Evolutionary conservation across 768 basidiomycete genomes (phyloP).

Genomic region (Omphalotus guepiniiformis): DNA sequence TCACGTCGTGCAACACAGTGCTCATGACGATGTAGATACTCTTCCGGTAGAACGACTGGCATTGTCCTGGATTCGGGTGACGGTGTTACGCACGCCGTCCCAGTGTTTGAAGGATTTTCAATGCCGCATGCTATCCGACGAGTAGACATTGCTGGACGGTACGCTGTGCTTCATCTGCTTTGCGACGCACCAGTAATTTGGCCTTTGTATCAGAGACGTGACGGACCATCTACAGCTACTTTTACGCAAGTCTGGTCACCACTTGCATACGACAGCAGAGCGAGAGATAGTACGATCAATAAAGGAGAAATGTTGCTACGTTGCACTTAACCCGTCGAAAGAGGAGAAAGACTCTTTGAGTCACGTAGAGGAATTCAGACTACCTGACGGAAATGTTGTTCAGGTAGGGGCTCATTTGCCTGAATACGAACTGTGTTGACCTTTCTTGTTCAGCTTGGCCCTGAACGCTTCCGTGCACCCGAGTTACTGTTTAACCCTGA

Average conservation of each 20-base stretch:
- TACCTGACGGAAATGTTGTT: conserved; percentile 94
- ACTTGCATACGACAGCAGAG: conserved; percentile 95
- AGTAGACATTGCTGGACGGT: conserved; percentile 96
- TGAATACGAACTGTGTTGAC: not conserved
- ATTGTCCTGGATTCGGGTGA: conserved; percentile 99
- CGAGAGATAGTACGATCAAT: conserved; percentile 95
- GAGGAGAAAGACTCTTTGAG: conserved; percentile 89
- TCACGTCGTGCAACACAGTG: not conserved
- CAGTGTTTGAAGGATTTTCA: conserved; percentile 98
- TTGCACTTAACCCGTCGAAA: conserved; percentile 87
- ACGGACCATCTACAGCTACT: conserved; percentile 95
- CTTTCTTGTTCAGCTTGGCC: conserved; percentile 61
- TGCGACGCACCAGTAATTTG: not conserved
- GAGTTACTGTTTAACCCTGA: conserved; percentile 98
- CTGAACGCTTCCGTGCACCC: conserved; percentile 94
- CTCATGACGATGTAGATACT: conserved; percentile 67
- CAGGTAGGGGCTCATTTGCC: conserved; percentile 47
- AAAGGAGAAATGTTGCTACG: conserved; percentile 98
- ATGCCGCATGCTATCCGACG: conserved; percentile 98
- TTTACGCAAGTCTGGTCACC: conserved; percentile 89
- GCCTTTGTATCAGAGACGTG: conserved; percentile 63
- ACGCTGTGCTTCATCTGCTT: conserved; percentile 15
- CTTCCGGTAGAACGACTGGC: conserved; percentile 97
- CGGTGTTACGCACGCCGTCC: conserved; percentile 97
- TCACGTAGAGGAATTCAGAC: conserved; percentile 79